Base-by-base conservation (phyloP, 2,329 filamentous ascomycete species). In the Aspergillaceae sp. region DNA sequence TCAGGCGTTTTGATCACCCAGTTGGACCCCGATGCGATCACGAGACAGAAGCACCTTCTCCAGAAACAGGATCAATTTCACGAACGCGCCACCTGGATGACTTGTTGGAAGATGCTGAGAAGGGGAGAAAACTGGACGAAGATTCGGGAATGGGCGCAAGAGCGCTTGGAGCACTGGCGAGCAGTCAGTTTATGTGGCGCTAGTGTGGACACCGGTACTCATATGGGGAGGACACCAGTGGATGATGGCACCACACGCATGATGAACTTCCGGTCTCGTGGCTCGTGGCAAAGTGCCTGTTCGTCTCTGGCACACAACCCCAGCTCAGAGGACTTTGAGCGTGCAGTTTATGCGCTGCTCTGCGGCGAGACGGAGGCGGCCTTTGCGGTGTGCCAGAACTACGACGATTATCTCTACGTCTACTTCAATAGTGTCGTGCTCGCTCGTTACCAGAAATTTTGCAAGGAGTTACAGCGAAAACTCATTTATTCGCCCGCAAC, bases 41-140 rank as follows among this genome's bases (percentile, higher is more conserved):
- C 82, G 34, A 80, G 92, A 50, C 90, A 97, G 65, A 77, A 76
- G 42, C 80, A 86, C 45, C 80, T 77, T 42, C 73, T 97, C 36
- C 85, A 94, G 61, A 79, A 82, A 27, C 81, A 90, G 57, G 92
- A 98, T 61, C 82, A 88, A 53, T 90, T 83, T 58, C 92, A 91
- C 51, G 92, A 98, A 69, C 80, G 84, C 44, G 86, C 89, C 2
- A 86, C 94, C 41, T 97, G 92, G 90, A 77, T 90, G 50, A 85
- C 87, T n/a, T 92, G 87, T 67, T 97, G 89, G 72, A 88, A 95
- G 64, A 86, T 95, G 74, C 74, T 98, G 44, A 82, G 91, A 42
- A 82, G 89, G 40, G 92, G 92, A n/a, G 83, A 81, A 54, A 80
- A 76, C 50, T 80, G 86, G 69, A 69, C 77, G 6, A 79, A 85